Evolutionary conservation across 768 basidiomycete genomes (phyloP).

Genomic region (Lactarius tabidus): DNA sequence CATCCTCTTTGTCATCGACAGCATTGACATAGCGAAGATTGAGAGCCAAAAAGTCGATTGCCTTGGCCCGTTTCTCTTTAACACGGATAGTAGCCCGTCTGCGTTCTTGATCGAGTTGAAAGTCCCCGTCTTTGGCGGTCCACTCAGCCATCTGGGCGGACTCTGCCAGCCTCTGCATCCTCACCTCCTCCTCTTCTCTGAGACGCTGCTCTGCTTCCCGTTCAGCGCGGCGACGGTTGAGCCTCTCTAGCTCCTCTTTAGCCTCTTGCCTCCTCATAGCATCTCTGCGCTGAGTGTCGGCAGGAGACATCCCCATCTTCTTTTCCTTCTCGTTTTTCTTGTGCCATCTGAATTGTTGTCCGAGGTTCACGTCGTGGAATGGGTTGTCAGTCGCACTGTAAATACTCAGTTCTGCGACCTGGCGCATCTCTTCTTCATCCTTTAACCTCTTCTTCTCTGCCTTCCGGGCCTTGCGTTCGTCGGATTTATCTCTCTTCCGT

Average conservation of each 20-base stretch:
- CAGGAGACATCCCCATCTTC: slow-evolving; percentile 75
- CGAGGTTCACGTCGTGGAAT: slow-evolving; percentile 95
- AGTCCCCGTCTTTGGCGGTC: slow-evolving; percentile 95
- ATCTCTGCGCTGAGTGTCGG: slow-evolving; percentile 78
- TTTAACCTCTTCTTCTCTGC: slow-evolving; percentile 79
- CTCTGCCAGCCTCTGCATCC: slow-evolving; percentile 86
- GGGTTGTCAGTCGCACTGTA: slow-evolving; percentile 98
- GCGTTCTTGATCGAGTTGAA: slow-evolving; percentile 93
- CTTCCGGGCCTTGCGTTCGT: slow-evolving; percentile 79
- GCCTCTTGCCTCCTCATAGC: slow-evolving; percentile 81
- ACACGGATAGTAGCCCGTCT: slow-evolving; percentile 89
- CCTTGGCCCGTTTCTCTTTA: slow-evolving; percentile 94
- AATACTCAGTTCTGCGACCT: slow-evolving; percentile 90
- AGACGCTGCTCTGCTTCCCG: slow-evolving; percentile 85
- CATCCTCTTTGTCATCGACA: slow-evolving; percentile 60
- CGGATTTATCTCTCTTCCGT: slow-evolving; percentile 83
- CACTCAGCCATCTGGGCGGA: slow-evolving; percentile 98
- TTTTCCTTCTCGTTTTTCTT: slow-evolving; percentile 97
- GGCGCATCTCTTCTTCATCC: slow-evolving; percentile 87
- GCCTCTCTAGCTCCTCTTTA: slow-evolving; percentile 88
- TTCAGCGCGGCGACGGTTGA: slow-evolving; percentile 88
- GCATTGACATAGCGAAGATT: slow-evolving; percentile 91
- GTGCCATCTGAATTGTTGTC: slow-evolving; percentile 97
- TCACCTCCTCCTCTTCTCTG: slow-evolving; percentile 88
- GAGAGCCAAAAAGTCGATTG: slow-evolving; percentile 95